A percentile compares a stretch with the other conserved stretches of the same genome.
Evolutionary conservation across 371 early-diverging fungal species (phyloP).

Genomic region (Thermomucor indicae-seudaticae): DNA sequence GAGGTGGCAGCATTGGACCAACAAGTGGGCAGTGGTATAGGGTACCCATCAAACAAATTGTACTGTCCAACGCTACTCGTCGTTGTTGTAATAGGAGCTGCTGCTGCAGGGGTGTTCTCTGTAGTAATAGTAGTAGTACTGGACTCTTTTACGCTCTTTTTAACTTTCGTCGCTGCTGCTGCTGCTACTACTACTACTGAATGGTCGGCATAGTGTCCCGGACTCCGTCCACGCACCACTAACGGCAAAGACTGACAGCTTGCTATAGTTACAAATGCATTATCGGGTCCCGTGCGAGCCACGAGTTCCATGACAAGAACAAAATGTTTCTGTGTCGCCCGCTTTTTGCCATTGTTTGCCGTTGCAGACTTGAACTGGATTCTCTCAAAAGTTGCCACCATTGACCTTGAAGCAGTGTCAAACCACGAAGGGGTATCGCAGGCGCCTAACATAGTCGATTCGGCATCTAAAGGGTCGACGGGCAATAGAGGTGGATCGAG

Average conservation of each 20-base stretch:
- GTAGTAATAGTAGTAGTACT: too few species aligned
- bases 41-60: too few species aligned
- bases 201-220: constrained; percentile 73
- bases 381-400: constrained; percentile 71
- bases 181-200: too few species aligned
- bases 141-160: too few species aligned
- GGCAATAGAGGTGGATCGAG: constrained; percentile 53
- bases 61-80: too few species aligned
- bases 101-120: too few species aligned
- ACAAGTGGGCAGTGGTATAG: too few species aligned
- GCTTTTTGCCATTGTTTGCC: constrained; percentile 81
- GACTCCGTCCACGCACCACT: constrained; percentile 88
- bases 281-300: constrained; percentile 42
- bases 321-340: constrained; percentile 84
- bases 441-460: constrained; percentile 26
- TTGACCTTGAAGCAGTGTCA: neutral
- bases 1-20: too few species aligned
- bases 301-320: constrained; percentile 58
- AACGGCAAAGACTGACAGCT: constrained; percentile 61
- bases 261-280: constrained; percentile 47
- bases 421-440: too few species aligned
- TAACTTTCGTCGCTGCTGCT: too few species aligned
- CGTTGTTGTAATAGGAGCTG: too few species aligned
- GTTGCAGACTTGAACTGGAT: constrained; percentile 91
- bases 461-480: constrained; percentile 37